Evolutionary conservation across 1,139 yeast species (phyloP), one percentile per base, ranked within the genome.

Genomic region (Hemisphaericaspora xylanilytica): DNA sequence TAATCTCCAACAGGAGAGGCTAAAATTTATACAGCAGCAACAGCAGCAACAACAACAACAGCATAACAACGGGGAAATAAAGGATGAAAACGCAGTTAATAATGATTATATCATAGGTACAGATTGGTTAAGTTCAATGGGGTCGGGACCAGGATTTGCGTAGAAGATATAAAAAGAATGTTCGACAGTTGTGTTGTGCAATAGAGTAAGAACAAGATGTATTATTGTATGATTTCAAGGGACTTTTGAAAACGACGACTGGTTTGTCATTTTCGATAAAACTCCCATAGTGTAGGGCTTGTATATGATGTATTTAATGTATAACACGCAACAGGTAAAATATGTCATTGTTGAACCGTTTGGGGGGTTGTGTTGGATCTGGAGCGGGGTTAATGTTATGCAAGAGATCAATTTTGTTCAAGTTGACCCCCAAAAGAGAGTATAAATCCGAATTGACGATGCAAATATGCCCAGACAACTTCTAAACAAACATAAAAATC

Each of bases 51-150:
- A 35, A 17, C 45, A 35, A 24, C 38, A 34, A 20, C 32, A 29
- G 8, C 45, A 32, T 43, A 40, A 11, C 44, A 33, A 28, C 51
- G 30, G 22, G 26, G 26, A 22, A 12, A 10, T 22, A 22, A 22
- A 22, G 26, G 26, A 22, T 22, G 26, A 22, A 8, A 32, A 26
- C 20, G 20, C 12, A 5, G 31, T 11, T 5, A 36, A 21, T 2
- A 36, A 44, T 16, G 43, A 40, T 29, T 41, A 36, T 31, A 34
- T 30, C 9, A 40, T 51, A 18, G 55, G 51, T 18, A 46, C 54
- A 14, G 70, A 65, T 45, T 65, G 71, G 71, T 55, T 65, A 37
- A 59, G 63, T 38, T 59, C 59, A 47, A 59, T 65, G 61, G 71
- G 69, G 1, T 53, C 67, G 2, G 70, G 69, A 0, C 68, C 69